Percentiles rank a stretch among this genome's conserved stretches.
Conservation (phyloP, 2,329 filamentous ascomycete genomes). For the Tympanopsis confertula region DNA sequence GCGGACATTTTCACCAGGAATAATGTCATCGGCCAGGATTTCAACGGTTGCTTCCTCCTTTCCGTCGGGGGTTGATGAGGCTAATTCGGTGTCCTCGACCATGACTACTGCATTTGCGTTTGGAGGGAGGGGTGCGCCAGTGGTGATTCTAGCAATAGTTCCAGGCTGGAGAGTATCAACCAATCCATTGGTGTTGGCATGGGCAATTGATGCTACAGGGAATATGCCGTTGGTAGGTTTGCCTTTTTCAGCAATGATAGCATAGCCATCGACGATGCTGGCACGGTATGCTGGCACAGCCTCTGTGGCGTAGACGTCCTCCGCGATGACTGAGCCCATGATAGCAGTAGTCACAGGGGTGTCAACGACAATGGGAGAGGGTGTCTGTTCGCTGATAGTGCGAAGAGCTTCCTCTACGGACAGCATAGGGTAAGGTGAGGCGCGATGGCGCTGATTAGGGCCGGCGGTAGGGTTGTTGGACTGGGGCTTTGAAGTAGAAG, state of each 20-base stretch:
- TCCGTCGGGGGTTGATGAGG: conserved; percentile 64
- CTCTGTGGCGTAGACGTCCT: conserved; percentile 69
- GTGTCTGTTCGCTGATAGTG: conserved; percentile 64
- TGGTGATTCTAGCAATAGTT: conserved; percentile 81
- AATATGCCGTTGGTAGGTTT: conserved; percentile 63
- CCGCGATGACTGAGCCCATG: conserved; percentile 68
- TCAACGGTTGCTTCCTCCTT: conserved; percentile 80
- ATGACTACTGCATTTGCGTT: conserved; percentile 88
- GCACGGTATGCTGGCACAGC: conserved; percentile 86
- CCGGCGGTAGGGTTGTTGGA: conserved; percentile 52
- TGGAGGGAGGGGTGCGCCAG: conserved; percentile 78
- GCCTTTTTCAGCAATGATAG: conserved; percentile 50
- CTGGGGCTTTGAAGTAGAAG: conserved; percentile 40
- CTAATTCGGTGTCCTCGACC: conserved; percentile 85
- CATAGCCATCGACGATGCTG: conserved; percentile 95
- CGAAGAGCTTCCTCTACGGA: conserved; percentile 70
- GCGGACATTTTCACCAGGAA: conserved; percentile 74
- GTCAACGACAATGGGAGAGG: conserved; percentile 42
- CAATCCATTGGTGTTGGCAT: conserved; percentile 64
- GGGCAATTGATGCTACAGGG: conserved; percentile 75
- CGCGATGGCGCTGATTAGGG: conserved; percentile 62
- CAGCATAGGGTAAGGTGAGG: conserved; percentile 87
- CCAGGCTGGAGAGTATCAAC: conserved; percentile 53
- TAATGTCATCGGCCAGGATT: conserved; percentile 67
- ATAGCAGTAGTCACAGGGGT: conserved; percentile 52